Percentiles rank a stretch among this genome's conserved stretches.
These are phyloP conservation scores for Sphagnurus paluster DNA, from an alignment of 1,284 basidiomycete species.

Conservation along the genomic window DNA sequence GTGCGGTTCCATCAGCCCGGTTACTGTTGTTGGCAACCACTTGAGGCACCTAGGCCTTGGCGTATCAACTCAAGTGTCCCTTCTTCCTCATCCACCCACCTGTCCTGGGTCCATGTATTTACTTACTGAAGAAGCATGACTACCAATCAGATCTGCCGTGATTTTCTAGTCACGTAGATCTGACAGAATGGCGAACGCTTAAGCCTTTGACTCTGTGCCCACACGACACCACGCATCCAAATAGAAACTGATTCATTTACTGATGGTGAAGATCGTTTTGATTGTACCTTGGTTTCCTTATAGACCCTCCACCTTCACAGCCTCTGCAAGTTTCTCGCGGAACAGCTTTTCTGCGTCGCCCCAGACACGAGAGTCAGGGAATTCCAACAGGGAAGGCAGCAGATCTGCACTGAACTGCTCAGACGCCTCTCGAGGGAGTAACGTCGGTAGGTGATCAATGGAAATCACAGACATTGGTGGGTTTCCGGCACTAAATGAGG, in stretches of 20 bases:
- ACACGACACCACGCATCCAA: too few relatives aligned
- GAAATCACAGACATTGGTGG: constrained; percentile 86
- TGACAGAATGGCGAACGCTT: too few relatives aligned
- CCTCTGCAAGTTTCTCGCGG: constrained; percentile 74
- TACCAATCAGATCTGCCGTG: constrained; percentile 5
- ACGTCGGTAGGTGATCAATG: constrained; percentile 96
- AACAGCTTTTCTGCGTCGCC: constrained; percentile 87
- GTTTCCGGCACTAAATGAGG: constrained; percentile 46
- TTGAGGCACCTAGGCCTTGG: constrained; percentile 11
- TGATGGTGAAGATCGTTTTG: background rate
- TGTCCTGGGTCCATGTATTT: too few relatives aligned
- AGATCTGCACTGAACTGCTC: constrained; percentile 95
- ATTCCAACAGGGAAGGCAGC: constrained; percentile 82
- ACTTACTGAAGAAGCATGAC: constrained; percentile 1
- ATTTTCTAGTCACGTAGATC: background rate
- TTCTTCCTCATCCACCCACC: constrained; percentile 1
- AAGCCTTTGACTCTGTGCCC: too few relatives aligned
- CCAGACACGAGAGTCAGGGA: constrained; percentile 87
- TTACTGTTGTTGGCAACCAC: constrained; percentile 10
- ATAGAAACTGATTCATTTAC: too few relatives aligned
- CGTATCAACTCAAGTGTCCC: background rate
- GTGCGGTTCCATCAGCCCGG: constrained; percentile 10
- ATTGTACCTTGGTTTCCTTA: background rate
- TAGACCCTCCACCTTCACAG: constrained; percentile 45
- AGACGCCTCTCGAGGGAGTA: constrained; percentile 94